Evolutionary conservation across 179 eudicot species (phyloP).

Genomic region (Pouteria campechiana): DNA sequence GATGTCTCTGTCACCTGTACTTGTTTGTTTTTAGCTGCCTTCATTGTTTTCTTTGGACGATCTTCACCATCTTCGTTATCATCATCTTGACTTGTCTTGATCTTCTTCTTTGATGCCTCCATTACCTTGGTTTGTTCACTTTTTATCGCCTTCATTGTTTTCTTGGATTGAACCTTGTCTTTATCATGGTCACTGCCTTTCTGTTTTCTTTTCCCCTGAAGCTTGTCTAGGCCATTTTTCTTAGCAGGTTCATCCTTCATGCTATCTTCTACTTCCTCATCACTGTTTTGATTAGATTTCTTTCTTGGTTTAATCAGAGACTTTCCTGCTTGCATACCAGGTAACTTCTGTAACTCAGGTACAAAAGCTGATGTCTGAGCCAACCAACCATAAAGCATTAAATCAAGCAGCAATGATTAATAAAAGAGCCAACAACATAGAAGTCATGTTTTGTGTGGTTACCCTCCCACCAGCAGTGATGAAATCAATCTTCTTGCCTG

Average conservation of each 20-base stretch:
- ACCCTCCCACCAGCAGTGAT: conserved; percentile 90
- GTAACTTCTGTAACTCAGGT: conserved; percentile 76
- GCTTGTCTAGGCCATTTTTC: conserved; percentile 20
- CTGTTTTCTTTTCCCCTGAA: conserved; percentile 32
- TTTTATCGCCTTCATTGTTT: conserved; percentile 2
- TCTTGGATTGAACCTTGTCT: conserved; percentile 5
- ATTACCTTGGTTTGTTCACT: conserved; percentile 7
- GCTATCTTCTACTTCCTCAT: conserved; percentile 17
- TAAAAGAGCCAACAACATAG: neutral
- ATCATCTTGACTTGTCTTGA: conserved; percentile 2
- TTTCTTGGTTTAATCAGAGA: conserved; percentile 34
- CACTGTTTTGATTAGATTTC: conserved; percentile 22
- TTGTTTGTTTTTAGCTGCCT: too few relatives aligned
- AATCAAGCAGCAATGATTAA: neutral
- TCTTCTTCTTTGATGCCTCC: conserved; percentile 8
- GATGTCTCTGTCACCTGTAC: too few relatives aligned
- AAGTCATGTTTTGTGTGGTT: conserved; percentile 7
- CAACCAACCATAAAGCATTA: neutral
- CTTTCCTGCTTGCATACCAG: conserved; percentile 51
- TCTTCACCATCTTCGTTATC: too few relatives aligned
- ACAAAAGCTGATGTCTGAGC: conserved; percentile 85
- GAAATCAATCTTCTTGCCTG: conserved; percentile 87
- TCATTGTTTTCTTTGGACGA: too few relatives aligned
- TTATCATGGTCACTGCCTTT: conserved; percentile 9
- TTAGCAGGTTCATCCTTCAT: conserved; percentile 22